These are phyloP conservation scores for Plenodomus tracheiphilus DNA, from an alignment of 2,329 filamentous ascomycete genomes.

Conservation along the genomic window DNA sequence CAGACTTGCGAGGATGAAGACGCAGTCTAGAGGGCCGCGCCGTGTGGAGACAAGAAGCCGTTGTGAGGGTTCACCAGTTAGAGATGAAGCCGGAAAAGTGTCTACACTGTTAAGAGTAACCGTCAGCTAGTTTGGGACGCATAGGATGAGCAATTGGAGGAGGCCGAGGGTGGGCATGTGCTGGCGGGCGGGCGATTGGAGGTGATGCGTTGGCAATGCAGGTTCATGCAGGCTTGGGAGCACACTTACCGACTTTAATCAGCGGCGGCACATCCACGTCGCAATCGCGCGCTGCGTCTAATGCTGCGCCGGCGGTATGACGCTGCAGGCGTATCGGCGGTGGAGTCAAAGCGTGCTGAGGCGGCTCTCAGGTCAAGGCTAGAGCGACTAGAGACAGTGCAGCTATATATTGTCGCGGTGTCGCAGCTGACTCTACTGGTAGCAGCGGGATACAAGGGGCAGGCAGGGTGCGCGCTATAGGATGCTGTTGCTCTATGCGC, in stretches of 20 bases:
- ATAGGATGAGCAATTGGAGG: conserved; percentile 42
- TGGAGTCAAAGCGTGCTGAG: conserved; percentile 18
- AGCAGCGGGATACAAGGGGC: conserved; percentile 19
- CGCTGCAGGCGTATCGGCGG: conserved; percentile 15
- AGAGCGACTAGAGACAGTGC: conserved; percentile 21
- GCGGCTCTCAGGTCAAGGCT: conserved; percentile 22
- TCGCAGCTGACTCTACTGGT: conserved; percentile 32
- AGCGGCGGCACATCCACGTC: conserved; percentile 39
- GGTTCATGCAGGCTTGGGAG: conserved; percentile 42
- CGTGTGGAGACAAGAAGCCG: conserved; percentile 42
- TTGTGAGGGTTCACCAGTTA: conserved; percentile 40
- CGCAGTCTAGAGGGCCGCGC: conserved; percentile 39
- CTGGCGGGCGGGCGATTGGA: conserved; percentile 46
- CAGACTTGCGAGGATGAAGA: conserved; percentile 20
- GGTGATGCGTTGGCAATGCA: conserved; percentile 50
- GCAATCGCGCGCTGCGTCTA: conserved; percentile 28
- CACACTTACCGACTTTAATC: conserved; percentile 45
- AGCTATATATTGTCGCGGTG: conserved; percentile 27
- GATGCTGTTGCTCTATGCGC: conserved; percentile 20
- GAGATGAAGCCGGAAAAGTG: conserved; percentile 30
- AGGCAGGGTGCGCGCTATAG: conserved; percentile 27
- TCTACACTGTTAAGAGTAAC: conserved; percentile 38
- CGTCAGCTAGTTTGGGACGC: conserved; percentile 40
- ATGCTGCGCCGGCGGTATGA: conserved; percentile 31
- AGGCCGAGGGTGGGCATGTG: conserved; percentile 42